Evolutionary conservation across 768 basidiomycete genomes (phyloP).

Genomic region (Ramaria rubella): DNA sequence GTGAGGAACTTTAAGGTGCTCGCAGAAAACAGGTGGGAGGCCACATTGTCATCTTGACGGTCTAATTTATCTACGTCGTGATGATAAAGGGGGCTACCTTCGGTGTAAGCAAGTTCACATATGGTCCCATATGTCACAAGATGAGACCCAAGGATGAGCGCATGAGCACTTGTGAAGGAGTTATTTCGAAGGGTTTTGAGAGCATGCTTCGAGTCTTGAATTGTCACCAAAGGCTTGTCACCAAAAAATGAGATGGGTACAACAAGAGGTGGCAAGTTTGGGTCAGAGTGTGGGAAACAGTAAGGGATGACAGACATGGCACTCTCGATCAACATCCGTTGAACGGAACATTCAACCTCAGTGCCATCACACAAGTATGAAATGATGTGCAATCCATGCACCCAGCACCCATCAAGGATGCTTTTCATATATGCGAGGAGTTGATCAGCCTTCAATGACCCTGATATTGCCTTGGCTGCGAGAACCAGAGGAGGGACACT

Average conservation of each 20-base stretch:
- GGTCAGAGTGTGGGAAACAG: constrained; percentile 3
- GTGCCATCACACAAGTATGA: constrained; percentile 33
- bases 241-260: constrained; percentile 14
- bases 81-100: constrained; percentile 22
- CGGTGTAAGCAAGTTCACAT: constrained; percentile 17
- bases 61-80: constrained; percentile 36
- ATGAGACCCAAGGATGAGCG: constrained; percentile 21
- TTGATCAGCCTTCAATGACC: constrained; percentile 14
- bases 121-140: constrained; percentile 17
- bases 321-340: constrained; percentile 15
- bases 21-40: constrained; percentile 33
- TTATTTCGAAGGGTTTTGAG: constrained; percentile 33
- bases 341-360: constrained; percentile 24
- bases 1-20: constrained; percentile 21
- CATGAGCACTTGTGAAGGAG: constrained; percentile 27
- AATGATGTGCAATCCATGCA: constrained; percentile 18
- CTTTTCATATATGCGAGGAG: constrained; percentile 12
- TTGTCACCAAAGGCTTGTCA: constrained; percentile 21
- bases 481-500: constrained; percentile 33
- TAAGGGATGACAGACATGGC: background rate
- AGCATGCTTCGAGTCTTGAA: constrained; percentile 34
- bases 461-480: constrained; percentile 26
- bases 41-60: constrained; percentile 40
- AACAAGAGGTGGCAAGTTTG: background rate
- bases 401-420: constrained; percentile 25